phyloP scores from a whole-genome alignment of 2,329 filamentous ascomycete species.

The Fusarium sp. region DNA sequence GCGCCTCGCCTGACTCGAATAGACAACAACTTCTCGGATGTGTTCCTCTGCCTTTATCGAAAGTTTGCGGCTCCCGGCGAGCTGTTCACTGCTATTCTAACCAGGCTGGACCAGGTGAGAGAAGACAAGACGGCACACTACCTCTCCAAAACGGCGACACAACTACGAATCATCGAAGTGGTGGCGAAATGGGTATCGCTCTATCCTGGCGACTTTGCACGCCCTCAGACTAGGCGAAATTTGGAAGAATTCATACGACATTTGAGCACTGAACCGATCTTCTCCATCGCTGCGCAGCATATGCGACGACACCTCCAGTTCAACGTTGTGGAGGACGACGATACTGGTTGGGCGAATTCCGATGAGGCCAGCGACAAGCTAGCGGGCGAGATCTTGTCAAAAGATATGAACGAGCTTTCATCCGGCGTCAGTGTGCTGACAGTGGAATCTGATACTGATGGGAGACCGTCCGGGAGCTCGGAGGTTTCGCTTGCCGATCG shows the following conservation, averaged over 20 bases:
- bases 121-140: conserved; percentile 74
- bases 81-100: conserved; percentile 81
- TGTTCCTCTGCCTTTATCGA: conserved; percentile 93
- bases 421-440: conserved; percentile 60
- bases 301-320: conserved; percentile 82
- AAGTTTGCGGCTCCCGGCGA: conserved; percentile 88
- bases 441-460: conserved; percentile 59
- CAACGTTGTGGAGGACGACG: conserved; percentile 84
- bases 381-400: conserved; percentile 51
- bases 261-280: conserved; percentile 82
- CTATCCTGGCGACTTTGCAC: conserved; percentile 94
- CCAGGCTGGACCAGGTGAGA: conserved; percentile 77
- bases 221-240: conserved; percentile 75
- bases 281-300: conserved; percentile 85
- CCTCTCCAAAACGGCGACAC: conserved; percentile 81
- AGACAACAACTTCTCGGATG: conserved; percentile 88
- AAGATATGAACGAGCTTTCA: conserved; percentile 54
- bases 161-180: conserved; percentile 84
- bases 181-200: conserved; percentile 88
- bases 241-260: conserved; percentile 80
- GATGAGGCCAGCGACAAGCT: conserved; percentile 65
- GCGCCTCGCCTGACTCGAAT: conserved; percentile 83
- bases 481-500: conserved; percentile 56
- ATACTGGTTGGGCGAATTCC: conserved; percentile 89
- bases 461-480: conserved; percentile 60